These are phyloP conservation scores for Pythium coloratum DNA, from an alignment of 352 stramenopile genomes.

Conservation along the genomic window DNA sequence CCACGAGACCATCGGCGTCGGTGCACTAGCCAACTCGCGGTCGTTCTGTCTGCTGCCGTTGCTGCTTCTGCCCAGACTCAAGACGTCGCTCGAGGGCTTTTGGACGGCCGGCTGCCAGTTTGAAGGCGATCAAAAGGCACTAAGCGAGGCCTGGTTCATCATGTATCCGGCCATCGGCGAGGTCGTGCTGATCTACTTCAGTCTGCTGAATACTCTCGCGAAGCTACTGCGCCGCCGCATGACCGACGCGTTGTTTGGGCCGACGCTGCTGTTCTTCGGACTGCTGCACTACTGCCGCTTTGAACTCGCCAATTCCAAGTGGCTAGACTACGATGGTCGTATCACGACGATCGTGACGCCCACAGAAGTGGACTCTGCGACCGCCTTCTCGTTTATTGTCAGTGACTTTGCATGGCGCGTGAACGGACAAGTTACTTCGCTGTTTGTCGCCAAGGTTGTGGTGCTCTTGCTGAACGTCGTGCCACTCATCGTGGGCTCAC, in stretches of 20 bases:
- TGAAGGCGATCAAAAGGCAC: slow-evolving; percentile 31
- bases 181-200: slow-evolving; percentile 31
- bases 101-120: slow-evolving; percentile 35
- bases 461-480: slow-evolving; percentile 32
- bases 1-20: slow-evolving; percentile 20
- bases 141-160: slow-evolving; percentile 37
- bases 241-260: slow-evolving; percentile 33
- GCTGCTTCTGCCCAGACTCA: slow-evolving; percentile 23
- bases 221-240: slow-evolving; percentile 33
- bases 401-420: slow-evolving; percentile 29
- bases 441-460: slow-evolving; percentile 30
- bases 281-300: slow-evolving; percentile 32
- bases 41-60: slow-evolving; percentile 27
- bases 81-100: slow-evolving; percentile 21
- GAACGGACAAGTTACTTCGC: slow-evolving; percentile 25
- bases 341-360: slow-evolving; percentile 30
- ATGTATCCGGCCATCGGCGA: slow-evolving; percentile 36
- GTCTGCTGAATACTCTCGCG: slow-evolving; percentile 31
- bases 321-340: slow-evolving; percentile 28
- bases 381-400: slow-evolving; percentile 26
- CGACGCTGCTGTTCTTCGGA: slow-evolving; percentile 31
- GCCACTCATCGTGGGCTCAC: slow-evolving; percentile 16
- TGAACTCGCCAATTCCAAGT: slow-evolving; percentile 22
- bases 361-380: slow-evolving; percentile 25
- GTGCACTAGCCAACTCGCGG: slow-evolving; percentile 14